Conservation (phyloP, 2,329 filamentous ascomycete genomes). For the Penicillium sp. region DNA sequence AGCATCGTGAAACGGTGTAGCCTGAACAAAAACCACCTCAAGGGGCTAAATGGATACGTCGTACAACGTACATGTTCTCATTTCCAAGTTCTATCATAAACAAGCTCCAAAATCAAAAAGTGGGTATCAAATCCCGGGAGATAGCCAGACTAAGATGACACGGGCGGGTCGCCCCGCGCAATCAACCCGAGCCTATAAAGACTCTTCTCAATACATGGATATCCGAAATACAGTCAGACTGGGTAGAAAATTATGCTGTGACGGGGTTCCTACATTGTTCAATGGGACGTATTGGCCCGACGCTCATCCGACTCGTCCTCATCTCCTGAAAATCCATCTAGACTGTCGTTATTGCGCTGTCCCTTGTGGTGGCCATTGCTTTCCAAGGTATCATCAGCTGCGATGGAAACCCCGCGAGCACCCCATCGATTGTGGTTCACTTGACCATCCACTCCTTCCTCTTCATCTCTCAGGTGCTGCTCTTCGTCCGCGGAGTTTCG, state of each 20-base stretch:
- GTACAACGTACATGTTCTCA: neutral
- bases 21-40: neutral
- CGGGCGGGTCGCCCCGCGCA: slow-evolving; percentile 4
- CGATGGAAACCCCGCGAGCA: slow-evolving; percentile 57
- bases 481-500: slow-evolving; percentile 39
- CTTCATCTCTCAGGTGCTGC: slow-evolving; percentile 35
- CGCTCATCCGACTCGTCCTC: slow-evolving; percentile 6
- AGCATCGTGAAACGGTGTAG: neutral
- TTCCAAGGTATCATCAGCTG: slow-evolving; percentile 55
- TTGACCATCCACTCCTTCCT: slow-evolving; percentile 27
- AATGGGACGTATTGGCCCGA: slow-evolving; percentile 1
- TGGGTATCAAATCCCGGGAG: neutral
- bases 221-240: neutral
- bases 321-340: slow-evolving; percentile 14
- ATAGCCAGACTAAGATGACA: neutral
- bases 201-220: neutral
- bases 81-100: neutral
- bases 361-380: slow-evolving; percentile 18
- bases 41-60: neutral
- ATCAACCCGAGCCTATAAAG: neutral
- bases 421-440: slow-evolving; percentile 54
- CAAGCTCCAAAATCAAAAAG: neutral
- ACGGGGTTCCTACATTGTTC: neutral
- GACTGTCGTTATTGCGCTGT: slow-evolving; percentile 7
- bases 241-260: neutral